phyloP scores from a whole-genome alignment of 176 grass and related monocot genomes.

The Phoenix dactylifera region DNA sequence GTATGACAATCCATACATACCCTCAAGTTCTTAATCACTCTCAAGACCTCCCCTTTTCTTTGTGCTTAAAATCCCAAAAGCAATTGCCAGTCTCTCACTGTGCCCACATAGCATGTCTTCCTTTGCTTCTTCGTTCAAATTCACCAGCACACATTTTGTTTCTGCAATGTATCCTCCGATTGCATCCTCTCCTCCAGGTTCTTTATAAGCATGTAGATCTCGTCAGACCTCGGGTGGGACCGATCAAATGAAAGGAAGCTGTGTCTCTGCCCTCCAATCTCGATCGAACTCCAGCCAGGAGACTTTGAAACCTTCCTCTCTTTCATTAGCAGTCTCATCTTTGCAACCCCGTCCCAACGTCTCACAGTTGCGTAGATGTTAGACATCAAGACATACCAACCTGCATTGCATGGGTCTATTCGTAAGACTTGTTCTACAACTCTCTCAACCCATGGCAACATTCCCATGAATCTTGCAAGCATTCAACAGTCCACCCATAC shows the following conservation, averaged over 20 bases:
- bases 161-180: neutral
- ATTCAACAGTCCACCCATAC: conserved; percentile 8
- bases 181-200: conserved; percentile 8
- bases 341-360: conserved; percentile 8
- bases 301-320: too few relatives aligned
- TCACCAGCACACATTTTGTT: conserved; percentile 4
- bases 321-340: conserved; percentile 1
- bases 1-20: conserved; percentile 7
- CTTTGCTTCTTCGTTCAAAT: conserved; percentile 7
- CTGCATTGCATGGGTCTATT: conserved; percentile 13
- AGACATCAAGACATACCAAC: conserved; percentile 10
- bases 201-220: conserved; percentile 12
- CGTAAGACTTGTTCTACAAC: neutral
- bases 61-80: conserved; percentile 13
- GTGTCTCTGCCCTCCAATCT: neutral
- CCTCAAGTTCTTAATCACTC: conserved; percentile 15
- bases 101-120: conserved; percentile 7
- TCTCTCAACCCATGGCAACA: neutral
- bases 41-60: neutral
- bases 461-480: conserved; percentile 8
- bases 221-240: neutral
- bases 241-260: conserved; percentile 7
- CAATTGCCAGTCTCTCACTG: conserved; percentile 12
- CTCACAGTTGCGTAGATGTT: neutral
- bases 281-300: too few relatives aligned